A percentile compares a stretch with the other conserved stretches of the same genome.
Evolutionary conservation across 2,329 filamentous ascomycete species (phyloP).

Genomic region (Atkinsonella texensis): DNA sequence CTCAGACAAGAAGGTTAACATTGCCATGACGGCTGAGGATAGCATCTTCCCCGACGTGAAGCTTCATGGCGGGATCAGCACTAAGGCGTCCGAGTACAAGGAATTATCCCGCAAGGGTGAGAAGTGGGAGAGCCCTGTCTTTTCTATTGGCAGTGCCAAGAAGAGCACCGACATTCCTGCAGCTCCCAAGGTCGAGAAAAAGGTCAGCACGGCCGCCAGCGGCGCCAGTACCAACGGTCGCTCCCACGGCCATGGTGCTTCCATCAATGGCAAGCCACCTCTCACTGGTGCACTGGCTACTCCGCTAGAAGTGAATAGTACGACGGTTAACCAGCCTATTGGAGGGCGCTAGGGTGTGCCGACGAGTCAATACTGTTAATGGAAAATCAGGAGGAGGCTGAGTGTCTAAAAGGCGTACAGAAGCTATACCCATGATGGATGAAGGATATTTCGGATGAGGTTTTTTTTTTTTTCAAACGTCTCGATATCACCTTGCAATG

Average conservation of each 20-base stretch:
- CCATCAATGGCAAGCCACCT: constrained; percentile 4
- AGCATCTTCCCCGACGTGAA: constrained; percentile 80
- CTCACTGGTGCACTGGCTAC: background rate
- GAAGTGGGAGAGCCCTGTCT: constrained; percentile 89
- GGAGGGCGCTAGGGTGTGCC: constrained; percentile 11
- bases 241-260: constrained; percentile 7
- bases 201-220: constrained; percentile 20
- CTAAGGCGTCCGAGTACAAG: constrained; percentile 89
- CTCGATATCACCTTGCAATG: background rate
- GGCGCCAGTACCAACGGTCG: constrained; percentile 9
- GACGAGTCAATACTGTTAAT: constrained; percentile 5
- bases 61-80: constrained; percentile 71
- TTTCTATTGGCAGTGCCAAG: constrained; percentile 68
- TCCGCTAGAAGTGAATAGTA: constrained; percentile 2
- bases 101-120: constrained; percentile 80
- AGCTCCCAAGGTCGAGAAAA: constrained; percentile 38
- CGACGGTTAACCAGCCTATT: constrained; percentile 1
- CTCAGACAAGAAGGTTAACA: constrained; percentile 55
- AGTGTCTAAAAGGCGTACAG: background rate
- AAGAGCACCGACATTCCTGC: constrained; percentile 61
- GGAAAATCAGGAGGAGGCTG: constrained; percentile 1
- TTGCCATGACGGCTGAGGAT: constrained; percentile 56
- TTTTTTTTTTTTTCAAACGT: background rate
- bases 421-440: constrained; percentile 10
- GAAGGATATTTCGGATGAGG: background rate